Evolutionary conservation across 169 alveolate species (phyloP), one percentile per base, ranked within the genome.

Genomic region (Eimeria sp.): DNA sequence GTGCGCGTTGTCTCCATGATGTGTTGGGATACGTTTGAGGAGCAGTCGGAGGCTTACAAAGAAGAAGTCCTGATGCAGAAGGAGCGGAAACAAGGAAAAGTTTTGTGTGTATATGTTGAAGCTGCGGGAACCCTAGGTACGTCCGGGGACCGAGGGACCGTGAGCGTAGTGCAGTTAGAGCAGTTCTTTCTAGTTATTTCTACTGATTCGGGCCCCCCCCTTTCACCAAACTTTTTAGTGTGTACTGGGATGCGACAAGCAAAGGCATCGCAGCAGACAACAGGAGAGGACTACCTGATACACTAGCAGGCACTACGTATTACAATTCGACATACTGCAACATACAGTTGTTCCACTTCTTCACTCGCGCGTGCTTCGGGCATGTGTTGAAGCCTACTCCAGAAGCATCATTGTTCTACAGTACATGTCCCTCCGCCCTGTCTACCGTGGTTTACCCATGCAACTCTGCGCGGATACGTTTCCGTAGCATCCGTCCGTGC

Each of bases 1-100:
- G 97, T 97, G 14, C 98, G 99, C 71, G 90, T 97, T 64, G 98
- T 98, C 33, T 97, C 98, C 33, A 96, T 98, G 91, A 98, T 98
- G 33, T 97, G 98, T 88, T 98, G 98, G 98, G 97, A 95, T 43
- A 94, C 97, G 66, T 97, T 97, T 89, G 97, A 87, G 68, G 97
- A 96, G 68, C 98, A 98, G 95, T 77, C 97, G 56, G 89, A 83
- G 85, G 91, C 64, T 52, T 95, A 95, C 91, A 60, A 74, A 56
- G 76, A 95, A 76, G 68, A 60, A 58, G 60, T 87, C 37, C 72
- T 95, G n/a, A 46, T 85, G 68, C 89, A 64, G 56, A 46, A 72
- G 30, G 97, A 85, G 33, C 68, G 97, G 77, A 76, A 25, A 25
- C 37, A 56, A 6, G 97, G 97, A 27, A 72, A 71, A 9, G 95